Percentiles rank a stretch among this genome's conserved stretches.
phyloP scores from a whole-genome alignment of 805 yeast genomes.

The Metschnikowia borealis region DNA sequence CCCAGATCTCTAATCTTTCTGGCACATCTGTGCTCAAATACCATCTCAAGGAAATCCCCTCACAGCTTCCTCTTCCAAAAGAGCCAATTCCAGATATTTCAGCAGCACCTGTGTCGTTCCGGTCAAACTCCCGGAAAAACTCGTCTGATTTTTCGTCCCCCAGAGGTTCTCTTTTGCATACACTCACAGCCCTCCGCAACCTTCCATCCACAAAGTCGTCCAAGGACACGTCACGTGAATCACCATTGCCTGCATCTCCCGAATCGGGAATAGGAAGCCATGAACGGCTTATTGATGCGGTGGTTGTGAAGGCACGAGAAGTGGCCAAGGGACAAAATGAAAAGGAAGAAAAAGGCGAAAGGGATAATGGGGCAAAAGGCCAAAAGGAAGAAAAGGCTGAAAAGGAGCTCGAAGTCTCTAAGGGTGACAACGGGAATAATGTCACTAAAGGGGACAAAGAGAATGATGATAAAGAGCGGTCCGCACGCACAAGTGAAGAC shows the following conservation, averaged over 20 bases:
- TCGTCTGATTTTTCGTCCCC: slow-evolving; percentile 38
- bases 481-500: background rate
- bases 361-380: background rate
- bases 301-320: background rate
- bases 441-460: too few species aligned
- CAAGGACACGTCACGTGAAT: slow-evolving; percentile 35
- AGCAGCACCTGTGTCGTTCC: slow-evolving; percentile 30
- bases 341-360: background rate
- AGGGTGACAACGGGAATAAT: too few species aligned
- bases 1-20: slow-evolving; percentile 10
- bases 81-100: slow-evolving; percentile 48
- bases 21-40: slow-evolving; percentile 13
- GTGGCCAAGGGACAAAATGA: background rate
- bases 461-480: background rate
- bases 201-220: slow-evolving; percentile 36
- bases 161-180: slow-evolving; percentile 38
- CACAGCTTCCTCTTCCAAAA: slow-evolving; percentile 52
- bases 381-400: too few species aligned
- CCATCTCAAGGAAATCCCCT: slow-evolving; percentile 44
- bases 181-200: slow-evolving; percentile 37
- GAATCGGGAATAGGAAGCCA: background rate
- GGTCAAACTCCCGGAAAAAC: slow-evolving; percentile 32
- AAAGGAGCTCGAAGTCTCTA: too few species aligned
- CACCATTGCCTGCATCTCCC: slow-evolving; percentile 27
- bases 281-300: background rate